Conservation (phyloP, 352 stramenopile genomes). For the Phytophthora gonapodyides region DNA sequence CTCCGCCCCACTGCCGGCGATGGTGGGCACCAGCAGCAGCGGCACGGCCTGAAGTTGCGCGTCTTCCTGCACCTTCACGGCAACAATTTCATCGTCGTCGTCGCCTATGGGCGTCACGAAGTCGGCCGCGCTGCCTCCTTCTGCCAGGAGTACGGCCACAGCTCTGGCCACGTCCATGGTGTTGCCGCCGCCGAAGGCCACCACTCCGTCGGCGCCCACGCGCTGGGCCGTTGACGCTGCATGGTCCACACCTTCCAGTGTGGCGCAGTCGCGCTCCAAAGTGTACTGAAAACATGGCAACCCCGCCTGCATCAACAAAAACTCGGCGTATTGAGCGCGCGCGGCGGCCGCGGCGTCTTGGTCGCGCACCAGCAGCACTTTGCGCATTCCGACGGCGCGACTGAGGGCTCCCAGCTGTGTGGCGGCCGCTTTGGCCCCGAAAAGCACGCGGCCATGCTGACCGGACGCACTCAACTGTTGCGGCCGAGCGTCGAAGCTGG, state of each 20-base stretch:
- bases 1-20: slow-evolving; percentile 58
- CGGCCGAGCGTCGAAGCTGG: slow-evolving; percentile 46
- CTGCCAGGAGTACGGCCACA: slow-evolving; percentile 58
- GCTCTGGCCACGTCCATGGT: slow-evolving; percentile 65
- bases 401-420: slow-evolving; percentile 46
- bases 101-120: slow-evolving; percentile 25
- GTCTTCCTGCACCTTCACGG: slow-evolving; percentile 27
- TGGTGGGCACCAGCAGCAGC: slow-evolving; percentile 66
- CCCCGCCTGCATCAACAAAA: slow-evolving; percentile 66
- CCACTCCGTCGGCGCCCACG: slow-evolving; percentile 67
- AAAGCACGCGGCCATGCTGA: slow-evolving; percentile 50
- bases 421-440: slow-evolving; percentile 52
- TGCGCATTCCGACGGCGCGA: slow-evolving; percentile 48
- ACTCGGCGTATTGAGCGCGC: slow-evolving; percentile 73
- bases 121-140: slow-evolving; percentile 43
- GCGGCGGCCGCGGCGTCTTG: slow-evolving; percentile 54
- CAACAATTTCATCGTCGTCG: slow-evolving; percentile 13
- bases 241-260: slow-evolving; percentile 57
- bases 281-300: slow-evolving; percentile 81
- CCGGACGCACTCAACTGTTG: slow-evolving; percentile 45
- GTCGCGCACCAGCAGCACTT: slow-evolving; percentile 77
- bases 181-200: slow-evolving; percentile 72
- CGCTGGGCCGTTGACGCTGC: slow-evolving; percentile 55
- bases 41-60: slow-evolving; percentile 30
- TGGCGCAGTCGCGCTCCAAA: slow-evolving; percentile 67